Conservation (phyloP, 2,329 filamentous ascomycete species). For the Byssothecium circinans region DNA sequence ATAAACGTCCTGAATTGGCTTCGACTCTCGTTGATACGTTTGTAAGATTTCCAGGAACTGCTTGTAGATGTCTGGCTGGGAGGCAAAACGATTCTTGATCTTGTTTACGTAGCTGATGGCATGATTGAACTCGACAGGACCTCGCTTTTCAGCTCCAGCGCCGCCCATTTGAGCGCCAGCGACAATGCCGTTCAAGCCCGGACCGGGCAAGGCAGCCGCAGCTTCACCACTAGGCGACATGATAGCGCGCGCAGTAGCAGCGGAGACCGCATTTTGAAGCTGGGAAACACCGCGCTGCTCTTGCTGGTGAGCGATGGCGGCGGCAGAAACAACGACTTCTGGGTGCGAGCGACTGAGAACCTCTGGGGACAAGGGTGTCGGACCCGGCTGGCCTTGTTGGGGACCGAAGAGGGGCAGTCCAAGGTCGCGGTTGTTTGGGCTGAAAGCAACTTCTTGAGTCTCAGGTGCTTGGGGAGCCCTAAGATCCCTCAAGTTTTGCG, state of each 20-base stretch:
- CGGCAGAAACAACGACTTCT: constrained; percentile 44
- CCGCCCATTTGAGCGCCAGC: constrained; percentile 59
- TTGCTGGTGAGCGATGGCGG: constrained; percentile 59
- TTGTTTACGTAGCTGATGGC: constrained; percentile 99
- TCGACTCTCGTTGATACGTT: constrained; percentile 96
- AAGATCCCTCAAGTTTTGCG: constrained; percentile 33
- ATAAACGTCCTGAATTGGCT: constrained; percentile 98
- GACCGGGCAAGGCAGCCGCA: constrained; percentile 55
- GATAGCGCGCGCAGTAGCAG: constrained; percentile 57
- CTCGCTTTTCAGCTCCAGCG: constrained; percentile 71
- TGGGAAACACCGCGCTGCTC: constrained; percentile 68
- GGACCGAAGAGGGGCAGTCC: constrained; percentile 43
- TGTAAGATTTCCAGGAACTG: constrained; percentile 98
- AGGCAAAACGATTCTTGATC: constrained; percentile 98
- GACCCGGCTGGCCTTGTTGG: constrained; percentile 38
- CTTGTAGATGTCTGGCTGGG: constrained; percentile 98
- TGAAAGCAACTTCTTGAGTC: constrained; percentile 44
- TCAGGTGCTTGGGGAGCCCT: constrained; percentile 29
- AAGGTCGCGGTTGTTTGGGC: constrained; percentile 48
- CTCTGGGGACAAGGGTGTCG: constrained; percentile 43
- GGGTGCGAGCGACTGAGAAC: constrained; percentile 40
- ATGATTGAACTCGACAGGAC: constrained; percentile 97
- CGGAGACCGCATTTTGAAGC: constrained; percentile 65
- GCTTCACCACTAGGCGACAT: constrained; percentile 53
- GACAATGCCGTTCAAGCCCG: constrained; percentile 63